phyloP scores from a whole-genome alignment of 257 asterid species.

The Solanum gandarillasii region DNA sequence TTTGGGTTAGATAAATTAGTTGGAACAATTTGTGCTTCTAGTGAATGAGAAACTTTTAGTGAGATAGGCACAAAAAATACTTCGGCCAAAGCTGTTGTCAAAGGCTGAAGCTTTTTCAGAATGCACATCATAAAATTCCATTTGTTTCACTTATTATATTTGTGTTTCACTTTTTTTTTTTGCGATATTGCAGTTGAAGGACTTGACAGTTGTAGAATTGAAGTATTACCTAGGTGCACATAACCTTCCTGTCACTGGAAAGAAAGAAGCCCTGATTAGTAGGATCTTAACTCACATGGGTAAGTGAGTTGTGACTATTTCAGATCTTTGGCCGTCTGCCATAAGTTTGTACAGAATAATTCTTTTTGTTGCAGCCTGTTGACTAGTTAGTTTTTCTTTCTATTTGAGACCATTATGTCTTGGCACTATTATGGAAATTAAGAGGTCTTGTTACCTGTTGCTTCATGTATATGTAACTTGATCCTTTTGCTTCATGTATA shows the following conservation, averaged over 20 bases:
- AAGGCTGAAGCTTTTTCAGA: background rate
- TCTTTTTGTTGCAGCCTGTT: background rate
- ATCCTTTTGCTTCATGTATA: background rate
- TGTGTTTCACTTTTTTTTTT: background rate
- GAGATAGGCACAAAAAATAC: background rate
- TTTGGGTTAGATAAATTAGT: background rate
- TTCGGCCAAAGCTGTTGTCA: background rate
- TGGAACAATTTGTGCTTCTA: background rate
- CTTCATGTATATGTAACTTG: background rate
- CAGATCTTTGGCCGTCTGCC: background rate
- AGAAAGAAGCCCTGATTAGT: constrained; percentile 62
- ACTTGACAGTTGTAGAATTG: constrained; percentile 62
- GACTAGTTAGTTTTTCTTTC: background rate
- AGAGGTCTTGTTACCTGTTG: background rate
- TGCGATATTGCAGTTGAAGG: constrained; percentile 62
- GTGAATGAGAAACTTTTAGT: background rate
- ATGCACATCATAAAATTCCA: background rate
- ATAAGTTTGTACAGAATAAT: background rate
- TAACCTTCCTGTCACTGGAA: constrained; percentile 55
- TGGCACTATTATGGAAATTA: background rate
- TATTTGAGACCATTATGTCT: background rate
- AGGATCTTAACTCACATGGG: constrained; percentile 88
- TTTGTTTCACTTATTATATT: background rate
- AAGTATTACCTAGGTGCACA: constrained; percentile 58
- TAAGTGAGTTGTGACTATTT: constrained; percentile 19